Conservation (phyloP, 805 yeast genomes). For the Sugiyamaella qingdaonensis region DNA sequence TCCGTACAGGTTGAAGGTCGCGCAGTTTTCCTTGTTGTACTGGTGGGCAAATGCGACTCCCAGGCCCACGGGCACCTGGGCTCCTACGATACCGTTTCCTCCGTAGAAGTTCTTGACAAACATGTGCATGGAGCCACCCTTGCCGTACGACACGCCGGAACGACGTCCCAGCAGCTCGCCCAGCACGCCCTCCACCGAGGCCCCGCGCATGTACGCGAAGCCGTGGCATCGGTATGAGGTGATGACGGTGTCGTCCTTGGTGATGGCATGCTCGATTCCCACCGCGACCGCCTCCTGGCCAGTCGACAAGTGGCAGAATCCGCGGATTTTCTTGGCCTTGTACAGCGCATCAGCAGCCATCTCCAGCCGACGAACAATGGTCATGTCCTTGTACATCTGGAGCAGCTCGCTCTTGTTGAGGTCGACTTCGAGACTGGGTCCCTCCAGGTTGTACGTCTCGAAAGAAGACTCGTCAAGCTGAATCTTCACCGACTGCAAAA, state of each 20-base stretch:
- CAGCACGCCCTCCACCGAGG: constrained; percentile 80
- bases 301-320: constrained; percentile 96
- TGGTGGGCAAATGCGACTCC: constrained; percentile 98
- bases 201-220: constrained; percentile 94
- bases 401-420: constrained; percentile 76
- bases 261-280: constrained; percentile 94
- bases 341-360: constrained; percentile 98
- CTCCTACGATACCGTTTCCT: constrained; percentile 99
- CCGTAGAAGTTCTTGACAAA: constrained; percentile 94
- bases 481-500: constrained; percentile 23
- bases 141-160: constrained; percentile 92
- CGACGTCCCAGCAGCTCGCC: constrained; percentile 98
- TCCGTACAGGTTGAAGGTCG: constrained; percentile 89
- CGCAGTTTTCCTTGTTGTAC: constrained; percentile 65
- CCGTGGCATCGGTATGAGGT: constrained; percentile 99
- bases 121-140: constrained; percentile 99
- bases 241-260: constrained; percentile 79
- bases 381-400: constrained; percentile 96
- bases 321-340: constrained; percentile 97
- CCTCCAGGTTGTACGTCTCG: constrained; percentile 77
- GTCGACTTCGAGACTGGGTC: constrained; percentile 68
- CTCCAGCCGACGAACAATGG: constrained; percentile 86
- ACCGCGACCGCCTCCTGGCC: constrained; percentile 99
- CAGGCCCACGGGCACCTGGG: constrained; percentile 97
- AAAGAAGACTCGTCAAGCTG: constrained; percentile 73